Conservation (phyloP, 257 asterid genomes). For the Lantana camara region DNA sequence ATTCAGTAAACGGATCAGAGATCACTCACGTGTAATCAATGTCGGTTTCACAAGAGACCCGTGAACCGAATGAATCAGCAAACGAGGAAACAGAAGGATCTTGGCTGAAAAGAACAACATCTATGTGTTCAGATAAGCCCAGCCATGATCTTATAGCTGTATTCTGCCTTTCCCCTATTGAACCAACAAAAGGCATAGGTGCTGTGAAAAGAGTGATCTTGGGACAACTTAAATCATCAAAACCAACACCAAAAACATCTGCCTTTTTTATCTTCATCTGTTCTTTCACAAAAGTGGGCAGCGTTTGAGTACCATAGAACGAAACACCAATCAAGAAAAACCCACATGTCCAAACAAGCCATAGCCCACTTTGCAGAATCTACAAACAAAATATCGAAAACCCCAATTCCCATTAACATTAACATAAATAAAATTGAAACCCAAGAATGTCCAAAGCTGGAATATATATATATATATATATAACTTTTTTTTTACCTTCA, state of each 20-base stretch:
- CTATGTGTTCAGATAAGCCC: constrained; percentile 56
- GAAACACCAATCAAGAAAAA: constrained; percentile 64
- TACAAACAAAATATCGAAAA: constrained; percentile 29
- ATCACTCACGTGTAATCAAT: constrained; percentile 88
- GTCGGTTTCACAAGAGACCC: constrained; percentile 72
- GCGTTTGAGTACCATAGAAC: constrained; percentile 68
- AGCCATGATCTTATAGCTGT: constrained; percentile 95
- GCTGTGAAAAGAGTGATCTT: constrained; percentile 74
- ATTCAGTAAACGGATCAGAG: not conserved
- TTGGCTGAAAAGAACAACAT: constrained; percentile 78
- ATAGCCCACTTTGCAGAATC: constrained; percentile 66
- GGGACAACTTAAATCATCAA: constrained; percentile 46
- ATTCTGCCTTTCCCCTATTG: constrained; percentile 62
- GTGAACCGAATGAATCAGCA: constrained; percentile 55
- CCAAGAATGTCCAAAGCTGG: constrained; percentile 1
- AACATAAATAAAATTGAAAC: constrained; percentile 16
- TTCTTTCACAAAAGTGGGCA: constrained; percentile 46
- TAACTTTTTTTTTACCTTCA: constrained; percentile 53
- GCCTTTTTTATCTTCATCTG: constrained; percentile 36
- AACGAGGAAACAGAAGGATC: constrained; percentile 73
- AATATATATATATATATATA: too few relatives aligned
- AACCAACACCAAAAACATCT: constrained; percentile 29
- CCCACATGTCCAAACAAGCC: constrained; percentile 83
- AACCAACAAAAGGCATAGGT: constrained; percentile 71
- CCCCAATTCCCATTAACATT: not conserved